Base-by-base conservation (phyloP, 2,329 filamentous ascomycete species). In the Fusarium kyushuense region DNA sequence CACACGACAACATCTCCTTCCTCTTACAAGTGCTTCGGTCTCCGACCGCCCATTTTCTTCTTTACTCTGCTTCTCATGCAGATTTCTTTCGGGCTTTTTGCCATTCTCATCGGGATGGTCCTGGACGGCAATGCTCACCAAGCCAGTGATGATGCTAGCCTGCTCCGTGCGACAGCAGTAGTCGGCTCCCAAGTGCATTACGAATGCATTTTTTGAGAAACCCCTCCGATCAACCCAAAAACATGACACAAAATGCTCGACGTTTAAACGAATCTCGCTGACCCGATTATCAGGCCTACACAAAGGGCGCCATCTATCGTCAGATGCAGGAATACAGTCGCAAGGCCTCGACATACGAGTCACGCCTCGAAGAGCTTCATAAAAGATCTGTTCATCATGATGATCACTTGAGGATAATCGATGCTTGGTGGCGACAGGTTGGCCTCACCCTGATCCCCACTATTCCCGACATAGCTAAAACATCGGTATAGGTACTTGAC, bases 311-410 rank as follows among this genome's bases (percentile, higher is more conserved):
- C 69, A 97, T 99, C 78, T 91, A 92, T 75, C 93, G 96, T 60
- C 95, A 97, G 82, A 97, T 99, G 94, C 92, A 94, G 77, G 96
- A 98, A 81, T 97, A 97, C 81, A 97, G 97, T 81, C 90, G 96
- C 73, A 93, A 97, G 78, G 94, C 94, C 77, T 85, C 87, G 59
- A 92, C 91, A 40, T 83, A 96, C 66, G 94, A 98, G 82, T 84
- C 88, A 60, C 92, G 92, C 76, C 84, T 97, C 65, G 90, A 90
- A 76, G 92, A 97, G 70, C 83, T 96, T 67, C 88, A 92, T 69
- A 94, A 93, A 77, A 87, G 89, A 75, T 88, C 92, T 30, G 86
- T 87, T 66, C 89, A 96, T 79, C 93, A 98, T 80, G 93, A 98
- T 80, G 94, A 98, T 73, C 96, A 98, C 78, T 83, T 99, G 52